A percentile compares a stretch with the other conserved stretches of the same genome.
phyloP scores from a whole-genome alignment of 116 monocot genomes.

The Thalassia testudinum region DNA sequence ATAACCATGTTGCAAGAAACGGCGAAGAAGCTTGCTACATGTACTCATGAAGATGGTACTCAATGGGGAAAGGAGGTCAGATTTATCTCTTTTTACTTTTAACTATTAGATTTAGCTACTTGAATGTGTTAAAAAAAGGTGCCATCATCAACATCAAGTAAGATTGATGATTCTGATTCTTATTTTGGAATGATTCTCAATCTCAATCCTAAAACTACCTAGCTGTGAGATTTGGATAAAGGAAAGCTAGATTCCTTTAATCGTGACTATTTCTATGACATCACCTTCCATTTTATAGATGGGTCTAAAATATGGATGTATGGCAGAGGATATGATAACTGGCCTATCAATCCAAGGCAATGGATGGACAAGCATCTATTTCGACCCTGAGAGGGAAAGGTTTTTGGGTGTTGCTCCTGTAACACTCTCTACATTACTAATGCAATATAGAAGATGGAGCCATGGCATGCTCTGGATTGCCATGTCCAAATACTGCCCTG shows the following conservation, averaged over 20 bases:
- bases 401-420: slow-evolving; percentile 25
- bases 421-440: slow-evolving; percentile 10
- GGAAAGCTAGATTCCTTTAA: too few relatives aligned
- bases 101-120: too few relatives aligned
- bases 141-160: too few relatives aligned
- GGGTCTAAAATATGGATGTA: slow-evolving; percentile 33
- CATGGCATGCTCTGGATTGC: slow-evolving; percentile 24
- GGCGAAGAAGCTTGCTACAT: slow-evolving; percentile 11
- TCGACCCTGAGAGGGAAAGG: slow-evolving; percentile 9
- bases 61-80: slow-evolving; percentile 18
- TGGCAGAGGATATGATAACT: slow-evolving; percentile 34
- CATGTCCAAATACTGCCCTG: slow-evolving; percentile 21
- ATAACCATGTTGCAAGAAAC: slow-evolving; percentile 19
- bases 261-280: too few relatives aligned
- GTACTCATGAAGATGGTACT: slow-evolving; percentile 16
- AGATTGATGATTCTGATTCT: too few relatives aligned
- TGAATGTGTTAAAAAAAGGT: too few relatives aligned
- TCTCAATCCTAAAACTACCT: too few relatives aligned
- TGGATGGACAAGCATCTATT: slow-evolving; percentile 42
- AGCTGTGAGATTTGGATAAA: not conserved
- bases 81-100: too few relatives aligned
- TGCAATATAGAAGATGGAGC: slow-evolving; percentile 28
- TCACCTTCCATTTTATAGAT: slow-evolving; percentile 19
- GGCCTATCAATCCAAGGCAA: slow-evolving; percentile 35
- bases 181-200: not conserved